These are phyloP conservation scores for Fusarium sp. DNA, from an alignment of 2,329 filamentous ascomycete species.

Conservation along the genomic window DNA sequence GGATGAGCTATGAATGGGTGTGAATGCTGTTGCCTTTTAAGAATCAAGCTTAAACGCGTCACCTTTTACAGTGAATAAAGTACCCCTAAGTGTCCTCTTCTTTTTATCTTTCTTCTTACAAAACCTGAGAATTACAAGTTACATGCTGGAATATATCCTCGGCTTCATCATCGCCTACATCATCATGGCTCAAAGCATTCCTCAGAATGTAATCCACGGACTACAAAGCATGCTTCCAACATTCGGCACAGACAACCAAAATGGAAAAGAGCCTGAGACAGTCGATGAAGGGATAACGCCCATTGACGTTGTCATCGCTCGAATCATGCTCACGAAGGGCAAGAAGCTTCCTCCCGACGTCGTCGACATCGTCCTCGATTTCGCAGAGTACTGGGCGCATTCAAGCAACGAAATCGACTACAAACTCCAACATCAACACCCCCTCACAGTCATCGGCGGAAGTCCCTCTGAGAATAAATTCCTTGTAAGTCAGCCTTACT, in stretches of 20 bases:
- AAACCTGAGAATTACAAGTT: neutral
- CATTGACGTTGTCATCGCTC: slow-evolving; percentile 63
- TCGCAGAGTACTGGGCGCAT: slow-evolving; percentile 72
- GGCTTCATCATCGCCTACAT: slow-evolving; percentile 25
- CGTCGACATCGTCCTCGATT: slow-evolving; percentile 66
- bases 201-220: slow-evolving; percentile 36
- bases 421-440: slow-evolving; percentile 32
- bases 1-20: slow-evolving; percentile 7
- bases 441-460: slow-evolving; percentile 42
- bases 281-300: slow-evolving; percentile 51
- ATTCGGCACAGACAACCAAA: neutral
- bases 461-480: slow-evolving; percentile 49
- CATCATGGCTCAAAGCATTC: slow-evolving; percentile 48
- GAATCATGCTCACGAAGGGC: slow-evolving; percentile 59
- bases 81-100: neutral
- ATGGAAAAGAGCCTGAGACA: neutral
- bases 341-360: slow-evolving; percentile 65
- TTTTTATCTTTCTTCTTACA: neutral
- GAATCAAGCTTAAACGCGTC: slow-evolving; percentile 35
- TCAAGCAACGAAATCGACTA: slow-evolving; percentile 53
- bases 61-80: slow-evolving; percentile 16
- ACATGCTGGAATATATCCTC: slow-evolving; percentile 34
- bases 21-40: slow-evolving; percentile 29
- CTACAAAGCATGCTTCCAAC: slow-evolving; percentile 28
- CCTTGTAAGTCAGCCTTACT: slow-evolving; percentile 44